Conservation (phyloP, 768 basidiomycete species). For the Coprinopsis marcescibilis region DNA sequence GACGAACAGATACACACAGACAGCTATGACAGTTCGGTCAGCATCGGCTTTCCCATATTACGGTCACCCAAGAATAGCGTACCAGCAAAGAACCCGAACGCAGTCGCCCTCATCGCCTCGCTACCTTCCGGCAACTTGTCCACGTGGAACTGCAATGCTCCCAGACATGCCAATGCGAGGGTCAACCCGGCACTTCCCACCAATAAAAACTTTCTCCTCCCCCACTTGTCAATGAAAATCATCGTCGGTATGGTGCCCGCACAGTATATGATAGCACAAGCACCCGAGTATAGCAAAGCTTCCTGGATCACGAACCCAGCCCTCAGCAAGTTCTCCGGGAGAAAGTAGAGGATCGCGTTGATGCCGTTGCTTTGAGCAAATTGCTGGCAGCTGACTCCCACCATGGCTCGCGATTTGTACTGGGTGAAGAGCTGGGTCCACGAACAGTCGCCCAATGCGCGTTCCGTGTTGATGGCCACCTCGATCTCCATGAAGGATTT, state of each 20-base stretch:
- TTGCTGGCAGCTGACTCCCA: constrained; percentile 51
- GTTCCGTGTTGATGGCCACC: constrained; percentile 28
- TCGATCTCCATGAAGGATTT: constrained; percentile 41
- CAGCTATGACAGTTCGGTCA: constrained; percentile 12
- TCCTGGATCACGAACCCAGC: constrained; percentile 41
- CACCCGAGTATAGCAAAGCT: constrained; percentile 40
- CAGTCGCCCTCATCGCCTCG: constrained; percentile 19
- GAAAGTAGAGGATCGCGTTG: constrained; percentile 53
- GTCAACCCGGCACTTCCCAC: constrained; percentile 39
- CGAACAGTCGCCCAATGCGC: constrained; percentile 23
- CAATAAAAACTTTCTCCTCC: constrained; percentile 45
- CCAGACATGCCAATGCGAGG: constrained; percentile 42
- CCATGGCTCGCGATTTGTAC: constrained; percentile 41
- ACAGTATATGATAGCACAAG: constrained; percentile 43
- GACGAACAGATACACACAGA: constrained; percentile 56
- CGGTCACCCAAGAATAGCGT: constrained; percentile 12
- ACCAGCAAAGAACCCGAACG: constrained; percentile 29
- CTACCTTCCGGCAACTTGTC: constrained; percentile 32
- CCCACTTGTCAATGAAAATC: constrained; percentile 47
- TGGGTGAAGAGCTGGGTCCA: constrained; percentile 46
- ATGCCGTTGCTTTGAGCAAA: constrained; percentile 54
- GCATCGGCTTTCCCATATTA: not conserved
- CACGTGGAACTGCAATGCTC: constrained; percentile 42
- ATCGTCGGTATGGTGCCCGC: constrained; percentile 48
- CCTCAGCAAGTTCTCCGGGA: constrained; percentile 46